Percentiles rank a stretch among this genome's conserved stretches.
phyloP scores from a whole-genome alignment of 2,329 filamentous ascomycete genomes.

The Massarina eburnea region DNA sequence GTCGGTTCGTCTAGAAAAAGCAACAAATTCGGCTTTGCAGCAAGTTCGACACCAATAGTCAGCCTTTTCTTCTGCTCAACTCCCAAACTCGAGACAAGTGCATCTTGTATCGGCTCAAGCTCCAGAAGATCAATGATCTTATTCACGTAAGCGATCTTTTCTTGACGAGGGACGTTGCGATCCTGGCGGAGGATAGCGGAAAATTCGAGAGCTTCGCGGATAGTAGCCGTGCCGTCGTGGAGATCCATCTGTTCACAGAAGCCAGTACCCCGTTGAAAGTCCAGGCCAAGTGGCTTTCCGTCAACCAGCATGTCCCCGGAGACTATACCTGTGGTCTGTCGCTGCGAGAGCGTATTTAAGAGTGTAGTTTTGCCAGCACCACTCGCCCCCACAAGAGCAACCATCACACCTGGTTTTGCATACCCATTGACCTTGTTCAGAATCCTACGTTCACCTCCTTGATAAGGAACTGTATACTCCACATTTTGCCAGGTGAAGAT shows the following conservation, averaged over 20 bases:
- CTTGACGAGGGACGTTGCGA: conserved; percentile 53
- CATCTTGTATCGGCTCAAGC: conserved; percentile 66
- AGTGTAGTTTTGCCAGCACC: conserved; percentile 83
- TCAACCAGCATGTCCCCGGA: conserved; percentile 73
- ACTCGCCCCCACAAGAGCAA: conserved; percentile 78
- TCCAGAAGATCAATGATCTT: conserved; percentile 67
- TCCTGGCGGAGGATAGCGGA: conserved; percentile 67
- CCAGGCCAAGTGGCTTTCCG: conserved; percentile 60
- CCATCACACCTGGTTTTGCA: conserved; percentile 76
- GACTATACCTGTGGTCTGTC: conserved; percentile 66
- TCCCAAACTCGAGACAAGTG: conserved; percentile 64
- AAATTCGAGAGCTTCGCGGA: conserved; percentile 69
- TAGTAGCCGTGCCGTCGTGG: conserved; percentile 67
- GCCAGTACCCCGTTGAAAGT: conserved; percentile 70
- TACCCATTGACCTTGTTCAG: conserved; percentile 74
- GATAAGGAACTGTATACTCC: conserved; percentile 72
- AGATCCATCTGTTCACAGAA: conserved; percentile 74
- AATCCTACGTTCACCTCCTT: conserved; percentile 63
- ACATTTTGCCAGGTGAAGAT: conserved; percentile 43
- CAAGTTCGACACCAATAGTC: conserved; percentile 72
- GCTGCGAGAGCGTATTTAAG: conserved; percentile 74
- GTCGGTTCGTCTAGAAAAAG: conserved; percentile 75
- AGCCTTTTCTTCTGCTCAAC: conserved; percentile 72
- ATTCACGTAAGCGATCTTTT: conserved; percentile 68
- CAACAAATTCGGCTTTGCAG: conserved; percentile 62